Evolutionary conservation across 768 basidiomycete species (phyloP), one percentile per base, ranked within the genome.

Genomic region (Mycena polygramma): DNA sequence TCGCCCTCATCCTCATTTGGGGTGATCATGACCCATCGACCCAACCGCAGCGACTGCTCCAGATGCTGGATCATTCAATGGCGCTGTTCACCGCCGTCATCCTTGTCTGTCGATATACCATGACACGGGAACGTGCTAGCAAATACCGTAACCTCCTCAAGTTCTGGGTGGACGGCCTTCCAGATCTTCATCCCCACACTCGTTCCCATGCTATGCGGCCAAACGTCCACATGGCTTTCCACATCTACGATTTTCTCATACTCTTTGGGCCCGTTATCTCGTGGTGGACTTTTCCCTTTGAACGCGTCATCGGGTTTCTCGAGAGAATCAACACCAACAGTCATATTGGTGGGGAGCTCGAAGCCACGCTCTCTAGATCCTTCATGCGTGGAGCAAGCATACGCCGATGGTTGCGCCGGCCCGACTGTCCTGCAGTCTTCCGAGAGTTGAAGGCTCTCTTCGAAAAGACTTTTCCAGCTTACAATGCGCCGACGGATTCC

Each of bases 281-380:
- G 0, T 86, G 83, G 85, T 84, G 80, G 81, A 76, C 73, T 39
- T 85, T 82, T 68, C 80, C 81, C 0, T 83, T 83, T 63, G 81
- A 85, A 69, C 71, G 74, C 0, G 57, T 83, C 20, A 84, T 84
- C 54, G 81, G 84, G 11, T 71, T 65, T 13, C 69, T 85, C 0
- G 81, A 85, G 57, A 70, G 72, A 5, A 68, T 83, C 10, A 73
- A 77, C 17, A 79, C 66, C 9, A 84, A 82, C 71, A 68, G 79
- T 57, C 73, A 76, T 37, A 57, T 74, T 62, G 79, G 83, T 71
- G 55, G 74, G 53, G 65, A 71, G 53, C 60, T 71, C 11, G 70
- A 71, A 52, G 65, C 57, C 39, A 71, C 30, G 41, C 35, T 71
- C 36, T 58, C 66, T 8, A 67, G 9, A 36, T 71, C 70, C 43